A percentile compares a stretch with the other conserved stretches of the same genome.
Conservation (phyloP, 768 basidiomycete genomes). For the Suillus lakei region DNA sequence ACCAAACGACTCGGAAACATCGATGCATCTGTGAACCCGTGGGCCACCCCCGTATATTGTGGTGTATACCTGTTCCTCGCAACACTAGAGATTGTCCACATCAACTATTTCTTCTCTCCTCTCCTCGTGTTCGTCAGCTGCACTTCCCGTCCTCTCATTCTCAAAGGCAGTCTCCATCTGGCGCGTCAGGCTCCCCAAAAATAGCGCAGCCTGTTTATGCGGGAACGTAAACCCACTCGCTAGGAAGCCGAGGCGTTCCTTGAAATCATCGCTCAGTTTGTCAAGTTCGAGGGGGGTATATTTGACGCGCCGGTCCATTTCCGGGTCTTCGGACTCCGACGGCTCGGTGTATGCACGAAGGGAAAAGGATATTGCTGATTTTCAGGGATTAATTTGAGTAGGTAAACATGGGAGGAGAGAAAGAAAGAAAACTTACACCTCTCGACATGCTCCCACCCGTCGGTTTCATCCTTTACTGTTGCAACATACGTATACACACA, state of each 20-base stretch:
- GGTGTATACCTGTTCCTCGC: too few relatives aligned
- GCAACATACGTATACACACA: constrained; percentile 68
- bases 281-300: constrained; percentile 71
- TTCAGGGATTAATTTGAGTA: constrained; percentile 5
- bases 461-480: constrained; percentile 31
- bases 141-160: not conserved
- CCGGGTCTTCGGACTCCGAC: constrained; percentile 36
- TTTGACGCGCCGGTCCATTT: constrained; percentile 41
- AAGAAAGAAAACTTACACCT: constrained; percentile 26
- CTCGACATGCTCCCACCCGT: constrained; percentile 40
- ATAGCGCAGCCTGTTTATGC: constrained; percentile 66
- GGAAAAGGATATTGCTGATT: constrained; percentile 63
- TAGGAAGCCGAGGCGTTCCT: constrained; percentile 65
- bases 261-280: constrained; percentile 59
- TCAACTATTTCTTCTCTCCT: not conserved
- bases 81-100: not conserved
- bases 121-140: not conserved
- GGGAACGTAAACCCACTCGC: constrained; percentile 69
- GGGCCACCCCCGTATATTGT: not conserved
- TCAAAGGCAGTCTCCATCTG: constrained; percentile 6
- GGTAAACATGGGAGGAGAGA: constrained; percentile 10
- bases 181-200: constrained; percentile 40
- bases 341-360: constrained; percentile 53
- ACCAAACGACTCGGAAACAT: not conserved
- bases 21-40: not conserved